A percentile compares a stretch with the other conserved stretches of the same genome.
Evolutionary conservation across 2,329 filamentous ascomycete species (phyloP).

Genomic region (Fusarium sp.): DNA sequence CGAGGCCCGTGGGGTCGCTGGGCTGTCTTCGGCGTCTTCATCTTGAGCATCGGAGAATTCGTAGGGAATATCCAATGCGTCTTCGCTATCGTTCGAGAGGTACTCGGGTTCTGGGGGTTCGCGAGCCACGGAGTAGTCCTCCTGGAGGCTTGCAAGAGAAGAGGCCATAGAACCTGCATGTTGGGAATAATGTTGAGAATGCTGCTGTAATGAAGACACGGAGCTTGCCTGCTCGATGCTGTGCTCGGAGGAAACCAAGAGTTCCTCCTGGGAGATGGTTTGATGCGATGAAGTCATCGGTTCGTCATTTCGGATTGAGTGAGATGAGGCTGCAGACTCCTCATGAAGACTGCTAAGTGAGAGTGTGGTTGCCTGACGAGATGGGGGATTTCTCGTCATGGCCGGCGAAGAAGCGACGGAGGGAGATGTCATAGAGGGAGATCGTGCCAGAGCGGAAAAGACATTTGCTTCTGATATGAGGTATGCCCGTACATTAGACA

Average conservation of each 20-base stretch:
- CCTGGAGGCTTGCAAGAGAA: conserved; percentile 42
- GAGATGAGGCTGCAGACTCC: conserved; percentile 40
- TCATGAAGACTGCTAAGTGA: conserved; percentile 46
- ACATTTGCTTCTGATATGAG: conserved; percentile 76
- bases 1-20: conserved; percentile 67
- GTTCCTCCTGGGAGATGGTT: conserved; percentile 30
- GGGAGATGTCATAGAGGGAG: conserved; percentile 63
- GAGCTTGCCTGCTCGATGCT: conserved; percentile 32
- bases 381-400: conserved; percentile 53
- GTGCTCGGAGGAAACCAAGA: conserved; percentile 10
- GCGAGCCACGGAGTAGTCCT: conserved; percentile 37
- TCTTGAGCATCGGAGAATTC: conserved; percentile 56
- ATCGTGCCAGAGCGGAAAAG: conserved; percentile 70
- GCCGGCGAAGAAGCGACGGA: conserved; percentile 64
- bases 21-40: conserved; percentile 52
- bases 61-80: conserved; percentile 68
- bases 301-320: conserved; percentile 41
- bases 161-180: conserved; percentile 37
- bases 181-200: conserved; percentile 7
- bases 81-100: conserved; percentile 63
- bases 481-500: conserved; percentile 73
- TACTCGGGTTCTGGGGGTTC: conserved; percentile 40
- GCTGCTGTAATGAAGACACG: conserved; percentile 33
- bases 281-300: conserved; percentile 32
- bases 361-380: conserved; percentile 46